These are phyloP conservation scores for Trichoderma atrobrunneum DNA, from an alignment of 2,329 filamentous ascomycete genomes.

Conservation along the genomic window DNA sequence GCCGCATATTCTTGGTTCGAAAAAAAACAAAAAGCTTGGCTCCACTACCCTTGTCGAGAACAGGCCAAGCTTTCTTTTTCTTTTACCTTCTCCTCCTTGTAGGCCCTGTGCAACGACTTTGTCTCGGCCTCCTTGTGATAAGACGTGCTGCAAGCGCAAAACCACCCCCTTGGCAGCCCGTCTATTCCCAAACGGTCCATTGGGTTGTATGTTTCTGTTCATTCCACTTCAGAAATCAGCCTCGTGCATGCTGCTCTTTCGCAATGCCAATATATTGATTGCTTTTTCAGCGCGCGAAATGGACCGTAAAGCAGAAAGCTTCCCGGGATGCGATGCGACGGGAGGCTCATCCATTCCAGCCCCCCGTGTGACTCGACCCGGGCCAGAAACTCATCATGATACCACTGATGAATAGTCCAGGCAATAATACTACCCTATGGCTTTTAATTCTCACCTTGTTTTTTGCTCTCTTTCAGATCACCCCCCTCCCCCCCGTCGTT, in stretches of 20 bases:
- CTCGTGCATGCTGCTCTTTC: not conserved
- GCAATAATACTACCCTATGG: not conserved
- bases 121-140: not conserved
- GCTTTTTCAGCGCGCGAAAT: not conserved
- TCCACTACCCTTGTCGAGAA: not conserved
- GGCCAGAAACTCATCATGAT: not conserved
- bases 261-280: slow-evolving; percentile 14
- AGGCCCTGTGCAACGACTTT: not conserved
- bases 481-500: not conserved
- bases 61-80: not conserved
- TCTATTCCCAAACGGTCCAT: not conserved
- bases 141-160: not conserved
- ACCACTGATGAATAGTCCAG: not conserved
- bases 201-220: not conserved
- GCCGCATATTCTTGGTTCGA: not conserved
- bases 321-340: not conserved
- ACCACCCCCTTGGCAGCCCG: not conserved
- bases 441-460: not conserved
- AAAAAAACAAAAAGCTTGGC: not conserved
- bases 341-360: not conserved
- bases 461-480: not conserved
- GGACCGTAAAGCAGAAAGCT: not conserved
- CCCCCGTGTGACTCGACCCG: not conserved
- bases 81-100: not conserved
- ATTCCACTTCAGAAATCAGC: not conserved